Evolutionary conservation across 2,329 filamentous ascomycete species (phyloP).

Genomic region (Phialocephala subalpina): DNA sequence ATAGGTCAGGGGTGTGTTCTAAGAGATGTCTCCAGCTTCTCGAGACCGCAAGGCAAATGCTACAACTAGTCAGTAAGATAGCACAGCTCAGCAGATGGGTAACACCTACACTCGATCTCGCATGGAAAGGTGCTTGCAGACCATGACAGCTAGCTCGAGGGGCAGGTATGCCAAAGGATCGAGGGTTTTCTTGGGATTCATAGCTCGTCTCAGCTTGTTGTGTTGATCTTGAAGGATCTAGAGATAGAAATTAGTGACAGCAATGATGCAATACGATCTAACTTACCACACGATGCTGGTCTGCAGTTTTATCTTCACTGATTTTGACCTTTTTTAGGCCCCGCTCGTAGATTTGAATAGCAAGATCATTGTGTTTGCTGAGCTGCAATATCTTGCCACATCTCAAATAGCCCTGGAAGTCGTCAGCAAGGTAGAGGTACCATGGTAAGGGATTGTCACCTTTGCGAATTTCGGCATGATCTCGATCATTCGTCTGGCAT

Average conservation of each 20-base stretch:
- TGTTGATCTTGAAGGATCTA: constrained; percentile 43
- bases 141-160: constrained; percentile 43
- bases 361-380: constrained; percentile 39
- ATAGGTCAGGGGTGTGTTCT: constrained; percentile 41
- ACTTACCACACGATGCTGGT: constrained; percentile 12
- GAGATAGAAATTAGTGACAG: constrained; percentile 14
- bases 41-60: constrained; percentile 42
- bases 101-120: constrained; percentile 41
- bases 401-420: constrained; percentile 43
- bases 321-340: constrained; percentile 44
- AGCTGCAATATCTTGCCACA: constrained; percentile 44
- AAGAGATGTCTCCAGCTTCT: constrained; percentile 42
- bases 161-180: constrained; percentile 45
- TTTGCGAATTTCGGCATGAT: constrained; percentile 41
- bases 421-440: background rate
- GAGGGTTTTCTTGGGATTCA: constrained; percentile 36
- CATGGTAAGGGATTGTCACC: constrained; percentile 25
- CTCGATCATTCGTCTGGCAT: constrained; percentile 45
- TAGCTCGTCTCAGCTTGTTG: constrained; percentile 38
- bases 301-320: constrained; percentile 39
- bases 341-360: constrained; percentile 45
- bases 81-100: background rate
- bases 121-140: constrained; percentile 40
- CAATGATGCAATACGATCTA: background rate
- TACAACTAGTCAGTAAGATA: constrained; percentile 16